Evolutionary conservation across 1,284 basidiomycete genomes (phyloP), one percentile per base, ranked within the genome.

Genomic region (Ustilago curta): DNA sequence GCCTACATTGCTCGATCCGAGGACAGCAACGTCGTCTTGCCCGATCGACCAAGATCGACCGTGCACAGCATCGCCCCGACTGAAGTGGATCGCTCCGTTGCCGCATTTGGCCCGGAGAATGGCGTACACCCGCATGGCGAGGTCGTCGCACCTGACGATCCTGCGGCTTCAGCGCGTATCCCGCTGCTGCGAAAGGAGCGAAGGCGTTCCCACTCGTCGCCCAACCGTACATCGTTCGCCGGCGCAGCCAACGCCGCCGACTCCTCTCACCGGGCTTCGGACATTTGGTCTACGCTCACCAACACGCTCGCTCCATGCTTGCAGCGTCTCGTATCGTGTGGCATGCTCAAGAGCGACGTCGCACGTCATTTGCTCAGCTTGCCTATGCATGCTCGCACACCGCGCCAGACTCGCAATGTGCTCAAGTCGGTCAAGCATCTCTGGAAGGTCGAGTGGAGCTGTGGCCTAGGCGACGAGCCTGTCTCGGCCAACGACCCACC

Each of bases 321-420:
- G 32, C 86, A 86, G 71, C 71, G 86, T 5, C 76, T 86, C 27
- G 86, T 86, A 8, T 86, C 85, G 18, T 86, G 85, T 19, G 79
- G 83, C 44, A 78, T 86, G 75, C 79, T 86, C 70, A 86, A 86
- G 70, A 81, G 82, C 40, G 84, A 84, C 40, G 84, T 86, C 1
- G 86, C 86, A 14, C 83, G 84, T 12, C 80, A 81, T 27, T 70
- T 86, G 14, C 81, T 86, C 23, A 75, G 74, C 48, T 69, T 86
- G 31, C 86, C 86, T 0, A 76, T 86, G 62, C 82, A 86, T 48
- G 84, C 85, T 6, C 84, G 86, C 18, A 85, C 86, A 2, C 78
- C 83, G 1, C 62, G 65, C 4, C 85, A 86, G 48, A 86, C 85
- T 0, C 71, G 72, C 37, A 82, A 83, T 25, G 85, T 83, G n/a